Evolutionary conservation across 2,329 filamentous ascomycete genomes (phyloP), one percentile per base, ranked within the genome.

Genomic region (Mycocentrospora acerina): DNA sequence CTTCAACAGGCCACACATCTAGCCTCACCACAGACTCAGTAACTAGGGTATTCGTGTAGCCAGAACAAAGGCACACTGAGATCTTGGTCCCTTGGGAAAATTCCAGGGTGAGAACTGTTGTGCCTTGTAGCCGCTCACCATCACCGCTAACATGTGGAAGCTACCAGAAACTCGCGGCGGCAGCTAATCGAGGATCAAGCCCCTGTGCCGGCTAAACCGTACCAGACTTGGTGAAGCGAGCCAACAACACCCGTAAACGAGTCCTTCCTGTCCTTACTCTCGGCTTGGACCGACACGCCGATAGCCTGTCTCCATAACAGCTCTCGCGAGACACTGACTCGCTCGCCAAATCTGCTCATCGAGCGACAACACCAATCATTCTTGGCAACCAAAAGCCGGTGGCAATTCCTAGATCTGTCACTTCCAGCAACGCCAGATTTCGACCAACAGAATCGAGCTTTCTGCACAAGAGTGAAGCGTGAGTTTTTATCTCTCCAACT

Each of bases 181-280:
- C 57, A 66, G 56, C 60, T 65, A 63, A 53, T 64, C 51, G 55
- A 63, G 59, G 57, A 60, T 58, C 55, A 43, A 42, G 50, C 53
- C 59, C 61, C 54, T 59, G 55, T 59, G 53, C 61, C 60, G 58
- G 61, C 58, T 64, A 65, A 63, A 64, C 51, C 58, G 39, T 51
- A 53, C 59, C n/a, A 60, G 57, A 62, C n/a, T 60, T 55, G 53
- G 54, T 59, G 49, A 64, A 63, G 59, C 63, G 61, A 65, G 40
- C 60, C 62, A 64, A 58, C 63, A 62, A 56, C 61, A 53, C 52
- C 53, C 46, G 39, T 58, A 58, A 44, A 59, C 55, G 43, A 54
- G 50, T 41, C 44, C 42, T 36, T 53, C 40, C 45, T 33, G 44
- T 48, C 45, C 47, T 31, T 42, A 37, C 44, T 35, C 32, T 39